Evolutionary conservation across 768 basidiomycete species (phyloP).

Genomic region (Leccinum longicurvipes): DNA sequence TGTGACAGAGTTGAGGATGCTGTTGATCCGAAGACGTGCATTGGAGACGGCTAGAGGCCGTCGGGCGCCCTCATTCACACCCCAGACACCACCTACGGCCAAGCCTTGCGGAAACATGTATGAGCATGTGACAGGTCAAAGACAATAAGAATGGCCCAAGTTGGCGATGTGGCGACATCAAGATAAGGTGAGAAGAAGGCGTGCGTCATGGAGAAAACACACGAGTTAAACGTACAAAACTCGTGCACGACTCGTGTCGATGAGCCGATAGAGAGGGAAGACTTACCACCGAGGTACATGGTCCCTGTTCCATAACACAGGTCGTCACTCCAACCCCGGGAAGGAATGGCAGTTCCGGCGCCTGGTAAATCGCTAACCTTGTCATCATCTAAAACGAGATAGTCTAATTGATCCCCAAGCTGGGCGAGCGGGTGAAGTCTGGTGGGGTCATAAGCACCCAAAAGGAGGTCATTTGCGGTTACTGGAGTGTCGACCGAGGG

Average conservation of each 20-base stretch:
- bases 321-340: conserved; percentile 98
- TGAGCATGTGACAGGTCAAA: conserved; percentile 74
- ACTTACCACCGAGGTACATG: conserved; percentile 95
- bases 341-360: conserved; percentile 85
- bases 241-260: conserved; percentile 42
- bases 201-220: conserved; percentile 43
- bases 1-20: conserved; percentile 93
- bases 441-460: conserved; percentile 85
- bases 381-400: conserved; percentile 93
- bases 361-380: conserved; percentile 91
- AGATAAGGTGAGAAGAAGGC: conserved; percentile 68
- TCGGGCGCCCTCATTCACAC: conserved; percentile 88
- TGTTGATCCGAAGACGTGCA: conserved; percentile 89
- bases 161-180: conserved; percentile 49
- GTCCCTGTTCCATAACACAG: conserved; percentile 99
- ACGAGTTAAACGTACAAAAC: conserved; percentile 46
- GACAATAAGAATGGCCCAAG: conserved; percentile 77
- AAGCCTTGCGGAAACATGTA: conserved; percentile 70
- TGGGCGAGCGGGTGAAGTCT: conserved; percentile 92
- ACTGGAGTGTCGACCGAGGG: conserved; percentile 53
- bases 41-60: conserved; percentile 86
- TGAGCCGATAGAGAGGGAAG: conserved; percentile 55
- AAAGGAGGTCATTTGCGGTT: conserved; percentile 84
- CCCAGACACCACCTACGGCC: conserved; percentile 93
- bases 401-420: conserved; percentile 91